phyloP scores from a whole-genome alignment of 306 rosid species.

The Quercus variabilis region DNA sequence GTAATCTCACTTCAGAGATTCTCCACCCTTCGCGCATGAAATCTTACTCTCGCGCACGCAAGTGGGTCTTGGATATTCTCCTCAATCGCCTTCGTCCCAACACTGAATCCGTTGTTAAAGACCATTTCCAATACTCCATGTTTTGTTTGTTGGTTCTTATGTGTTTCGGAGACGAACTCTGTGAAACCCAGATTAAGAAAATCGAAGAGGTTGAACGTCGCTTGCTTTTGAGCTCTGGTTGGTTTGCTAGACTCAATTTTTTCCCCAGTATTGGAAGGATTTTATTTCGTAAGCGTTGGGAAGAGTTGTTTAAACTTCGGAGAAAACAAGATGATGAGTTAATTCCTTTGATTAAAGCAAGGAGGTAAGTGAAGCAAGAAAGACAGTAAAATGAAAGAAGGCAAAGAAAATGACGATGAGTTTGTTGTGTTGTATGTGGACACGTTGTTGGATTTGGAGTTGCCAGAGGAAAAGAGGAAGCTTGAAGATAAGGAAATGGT shows the following conservation, averaged over 20 bases:
- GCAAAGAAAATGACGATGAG: not conserved
- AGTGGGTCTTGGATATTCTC: not conserved
- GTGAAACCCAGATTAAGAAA: not conserved
- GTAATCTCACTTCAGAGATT: not conserved
- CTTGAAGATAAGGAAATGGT: not conserved
- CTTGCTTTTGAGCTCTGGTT: not conserved
- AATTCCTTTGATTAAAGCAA: not conserved
- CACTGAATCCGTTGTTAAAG: not conserved
- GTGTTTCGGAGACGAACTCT: not conserved
- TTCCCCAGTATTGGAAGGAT: not conserved
- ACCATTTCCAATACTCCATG: not conserved
- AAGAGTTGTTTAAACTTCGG: not conserved
- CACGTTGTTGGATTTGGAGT: not conserved
- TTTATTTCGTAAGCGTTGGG: not conserved
- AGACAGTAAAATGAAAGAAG: not conserved
- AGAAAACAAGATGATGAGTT: not conserved
- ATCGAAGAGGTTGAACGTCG: not conserved
- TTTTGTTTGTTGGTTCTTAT: not conserved
- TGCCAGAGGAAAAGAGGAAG: not conserved
- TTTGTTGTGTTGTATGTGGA: not conserved
- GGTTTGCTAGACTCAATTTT: not conserved
- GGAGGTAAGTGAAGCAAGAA: not conserved
- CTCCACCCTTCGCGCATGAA: not conserved
- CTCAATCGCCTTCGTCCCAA: not conserved
- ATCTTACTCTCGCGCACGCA: not conserved